Evolutionary conservation across 495 filamentous ascomycete species (phyloP).

Genomic region (Sabuloglossum arenarium): DNA sequence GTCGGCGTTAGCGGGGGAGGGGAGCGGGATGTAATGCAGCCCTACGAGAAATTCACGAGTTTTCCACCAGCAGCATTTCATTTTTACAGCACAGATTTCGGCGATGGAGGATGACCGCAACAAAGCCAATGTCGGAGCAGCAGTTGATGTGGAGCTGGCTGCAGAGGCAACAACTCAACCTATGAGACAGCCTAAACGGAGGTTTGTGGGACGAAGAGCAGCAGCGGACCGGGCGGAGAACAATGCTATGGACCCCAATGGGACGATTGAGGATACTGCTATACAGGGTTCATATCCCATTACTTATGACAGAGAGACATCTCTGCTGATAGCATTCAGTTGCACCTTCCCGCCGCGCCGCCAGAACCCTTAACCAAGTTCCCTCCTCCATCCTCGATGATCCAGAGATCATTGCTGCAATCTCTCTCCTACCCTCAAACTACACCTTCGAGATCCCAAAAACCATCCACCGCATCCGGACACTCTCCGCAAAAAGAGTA

Average conservation of each 20-base stretch:
- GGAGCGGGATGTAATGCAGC: neutral
- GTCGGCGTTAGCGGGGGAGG: neutral
- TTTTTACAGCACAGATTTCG: neutral
- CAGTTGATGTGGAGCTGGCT: neutral
- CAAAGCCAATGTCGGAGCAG: neutral
- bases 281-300: slow-evolving; percentile 28
- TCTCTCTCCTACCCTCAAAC: slow-evolving; percentile 70
- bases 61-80: neutral
- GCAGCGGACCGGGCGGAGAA: slow-evolving; percentile 31
- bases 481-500: slow-evolving; percentile 50
- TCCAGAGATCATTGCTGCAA: slow-evolving; percentile 70
- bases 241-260: slow-evolving; percentile 9
- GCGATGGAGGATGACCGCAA: slow-evolving; percentile 3
- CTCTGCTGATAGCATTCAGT: slow-evolving; percentile 10
- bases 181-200: slow-evolving; percentile 42
- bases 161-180: neutral
- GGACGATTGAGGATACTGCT: slow-evolving; percentile 39
- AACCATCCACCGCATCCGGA: slow-evolving; percentile 84
- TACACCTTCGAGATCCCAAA: slow-evolving; percentile 98
- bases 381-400: slow-evolving; percentile 73
- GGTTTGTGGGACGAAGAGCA: slow-evolving; percentile 55
- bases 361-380: slow-evolving; percentile 71
- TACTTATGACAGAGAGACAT: neutral
- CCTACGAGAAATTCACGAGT: neutral
- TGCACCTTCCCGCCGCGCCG: slow-evolving; percentile 37